These are phyloP conservation scores for Candolleomyces eurysporus DNA, from an alignment of 768 basidiomycete genomes.

Conservation along the genomic window DNA sequence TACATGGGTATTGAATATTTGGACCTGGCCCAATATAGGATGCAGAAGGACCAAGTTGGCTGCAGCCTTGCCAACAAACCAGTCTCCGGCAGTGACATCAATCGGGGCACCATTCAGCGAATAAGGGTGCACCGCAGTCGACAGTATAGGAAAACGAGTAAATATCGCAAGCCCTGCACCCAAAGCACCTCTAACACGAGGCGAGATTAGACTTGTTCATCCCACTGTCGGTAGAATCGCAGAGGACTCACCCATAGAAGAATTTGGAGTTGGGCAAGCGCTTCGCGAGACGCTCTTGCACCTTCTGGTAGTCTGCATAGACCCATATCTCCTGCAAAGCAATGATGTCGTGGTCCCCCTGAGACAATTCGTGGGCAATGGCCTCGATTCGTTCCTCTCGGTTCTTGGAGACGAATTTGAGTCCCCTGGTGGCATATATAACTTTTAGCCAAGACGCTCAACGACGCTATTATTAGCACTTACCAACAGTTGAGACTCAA, in stretches of 20 bases:
- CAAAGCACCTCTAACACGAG: conserved; percentile 70
- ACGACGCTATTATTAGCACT: conserved; percentile 10
- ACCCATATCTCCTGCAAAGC: conserved; percentile 93
- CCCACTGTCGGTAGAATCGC: no score
- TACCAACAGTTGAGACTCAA: conserved; percentile 86
- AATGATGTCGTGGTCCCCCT: conserved; percentile 74
- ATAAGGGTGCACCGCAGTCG: conserved; percentile 80
- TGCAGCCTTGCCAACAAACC: conserved; percentile 93
- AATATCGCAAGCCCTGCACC: conserved; percentile 93
- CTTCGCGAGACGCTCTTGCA: conserved; percentile 56
- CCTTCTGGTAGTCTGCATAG: conserved; percentile 72
- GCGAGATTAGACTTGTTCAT: neutral
- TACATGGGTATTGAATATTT: conserved; percentile 92
- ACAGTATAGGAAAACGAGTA: conserved; percentile 80
- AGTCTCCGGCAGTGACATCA: conserved; percentile 85
- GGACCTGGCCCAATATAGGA: conserved; percentile 73
- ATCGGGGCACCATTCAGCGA: conserved; percentile 84
- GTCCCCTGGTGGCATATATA: conserved; percentile 59
- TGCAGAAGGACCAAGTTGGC: conserved; percentile 77
- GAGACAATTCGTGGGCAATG: conserved; percentile 71
- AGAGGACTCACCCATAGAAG: conserved; percentile 66
- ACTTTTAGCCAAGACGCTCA: neutral
- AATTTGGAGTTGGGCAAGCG: conserved; percentile 74
- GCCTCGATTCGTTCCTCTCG: conserved; percentile 73
- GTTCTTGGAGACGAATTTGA: conserved; percentile 83